Evolutionary conservation across 176 grass and related monocot species (phyloP), one percentile per base, ranked within the genome.

Genomic region (Zizania latifolia): DNA sequence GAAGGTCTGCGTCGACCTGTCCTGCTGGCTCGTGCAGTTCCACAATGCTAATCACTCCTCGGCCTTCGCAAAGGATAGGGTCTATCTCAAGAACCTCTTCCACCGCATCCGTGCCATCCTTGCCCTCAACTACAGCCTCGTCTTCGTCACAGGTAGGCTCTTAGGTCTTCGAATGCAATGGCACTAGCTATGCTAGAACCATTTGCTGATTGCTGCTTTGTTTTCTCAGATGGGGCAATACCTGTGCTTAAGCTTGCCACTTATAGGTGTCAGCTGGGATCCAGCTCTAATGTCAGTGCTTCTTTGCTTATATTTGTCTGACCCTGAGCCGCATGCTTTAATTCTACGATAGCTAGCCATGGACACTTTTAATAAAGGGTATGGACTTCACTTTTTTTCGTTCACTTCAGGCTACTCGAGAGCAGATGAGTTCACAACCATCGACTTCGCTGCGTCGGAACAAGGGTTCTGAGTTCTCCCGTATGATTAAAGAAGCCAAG

Each of bases 401-500:
- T n/a, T 56, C 36, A 43, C 40, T 79, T 29, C 53, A 97, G 88
- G 84, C 68, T 84, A n/a, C 69, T 76, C 69, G 12, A 82, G 66
- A 82, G 27, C 85, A 83, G 55, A 59, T 31, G 6, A 89, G 75
- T 71, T 86, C 82, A 7, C 83, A 93, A 30, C 75, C 88, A 16
- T 58, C 87, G 30, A 82, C 81, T 33, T 97, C 84, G 32, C 79
- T 93, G 61, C 83, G 70, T 70, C 87, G 94, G 78, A 97, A 93
- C 34, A 97, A 65, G 81, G 76, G 91, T 50, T 98, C 94, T 2
- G 81, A 90, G 48, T 98, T 98, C 83, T 98, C 94, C 5, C 84
- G 94, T 75, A 94, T 94, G 94, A 89, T 94, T 59, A 98, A 92
- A 78, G 88, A 98, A 71, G 94, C 91, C 21, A 98, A 98, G 72